Percentiles rank a stretch among this genome's conserved stretches.
phyloP scores from a whole-genome alignment of 2,329 filamentous ascomycete genomes.

The Graphilbum fragrans region DNA sequence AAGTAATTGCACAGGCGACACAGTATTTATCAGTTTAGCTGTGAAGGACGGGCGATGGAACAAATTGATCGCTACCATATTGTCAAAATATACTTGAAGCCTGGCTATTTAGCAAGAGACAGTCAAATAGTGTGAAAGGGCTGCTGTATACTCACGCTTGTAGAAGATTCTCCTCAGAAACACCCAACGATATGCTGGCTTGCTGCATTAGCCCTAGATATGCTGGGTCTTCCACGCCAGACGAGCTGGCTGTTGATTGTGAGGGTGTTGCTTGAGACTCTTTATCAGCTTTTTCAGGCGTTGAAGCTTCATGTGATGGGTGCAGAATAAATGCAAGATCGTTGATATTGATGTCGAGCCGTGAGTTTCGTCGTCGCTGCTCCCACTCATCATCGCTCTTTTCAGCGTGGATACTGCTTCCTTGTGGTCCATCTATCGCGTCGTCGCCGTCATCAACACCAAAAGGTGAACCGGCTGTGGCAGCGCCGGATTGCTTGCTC shows the following conservation, averaged over 20 bases:
- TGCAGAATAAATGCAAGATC: constrained; percentile 4
- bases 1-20: constrained; percentile 1
- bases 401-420: no score
- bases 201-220: background rate
- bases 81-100: constrained; percentile 1
- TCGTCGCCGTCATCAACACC: no score
- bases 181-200: background rate
- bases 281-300: background rate
- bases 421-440: no score
- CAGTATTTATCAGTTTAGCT: background rate
- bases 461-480: no score
- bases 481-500: no score
- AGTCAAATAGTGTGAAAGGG: background rate
- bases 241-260: no score
- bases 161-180: background rate
- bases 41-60: constrained; percentile 2
- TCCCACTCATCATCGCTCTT: background rate
- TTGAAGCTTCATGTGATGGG: constrained; percentile 2
- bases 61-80: constrained; percentile 3
- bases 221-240: background rate
- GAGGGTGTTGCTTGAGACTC: no score
- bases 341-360: constrained; percentile 2
- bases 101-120: background rate
- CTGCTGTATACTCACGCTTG: background rate
- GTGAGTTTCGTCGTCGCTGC: constrained; percentile 1